Evolutionary conservation across 1,284 basidiomycete species (phyloP).

Genomic region (Cronartium quercuum): DNA sequence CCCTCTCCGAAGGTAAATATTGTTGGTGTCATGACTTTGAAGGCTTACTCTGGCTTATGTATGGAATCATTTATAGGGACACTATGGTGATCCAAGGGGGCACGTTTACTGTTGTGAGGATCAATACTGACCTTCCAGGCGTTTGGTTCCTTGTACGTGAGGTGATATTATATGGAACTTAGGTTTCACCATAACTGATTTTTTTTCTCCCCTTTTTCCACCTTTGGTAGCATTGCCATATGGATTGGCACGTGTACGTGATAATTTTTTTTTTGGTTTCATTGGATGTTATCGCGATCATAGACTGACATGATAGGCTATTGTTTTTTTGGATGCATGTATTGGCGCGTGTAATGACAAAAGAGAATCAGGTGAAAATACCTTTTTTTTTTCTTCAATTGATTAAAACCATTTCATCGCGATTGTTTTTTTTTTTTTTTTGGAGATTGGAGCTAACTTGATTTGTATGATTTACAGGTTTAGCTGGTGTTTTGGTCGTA

Average conservation of each 20-base stretch:
- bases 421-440: too few species aligned
- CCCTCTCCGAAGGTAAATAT: slow-evolving; percentile 1
- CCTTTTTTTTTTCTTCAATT: too few species aligned
- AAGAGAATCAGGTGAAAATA: too few species aligned
- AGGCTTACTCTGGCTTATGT: neutral
- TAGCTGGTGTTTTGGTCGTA: slow-evolving; percentile 13
- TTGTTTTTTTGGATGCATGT: neutral
- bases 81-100: slow-evolving; percentile 11
- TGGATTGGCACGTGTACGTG: neutral
- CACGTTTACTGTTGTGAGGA: slow-evolving; percentile 14
- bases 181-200: neutral
- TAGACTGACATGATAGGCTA: neutral
- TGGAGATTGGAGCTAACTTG: neutral
- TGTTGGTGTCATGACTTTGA: neutral
- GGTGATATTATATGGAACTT: neutral
- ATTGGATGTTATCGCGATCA: too few species aligned
- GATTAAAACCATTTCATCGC: too few species aligned
- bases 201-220: neutral
- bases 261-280: neutral
- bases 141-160: slow-evolving; percentile 28
- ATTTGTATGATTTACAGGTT: neutral
- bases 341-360: neutral
- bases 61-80: slow-evolving; percentile 4
- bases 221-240: slow-evolving; percentile 19
- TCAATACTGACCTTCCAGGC: slow-evolving; percentile 28